phyloP scores from a whole-genome alignment of 208 protist species.

The Wallacemonas sp. region DNA sequence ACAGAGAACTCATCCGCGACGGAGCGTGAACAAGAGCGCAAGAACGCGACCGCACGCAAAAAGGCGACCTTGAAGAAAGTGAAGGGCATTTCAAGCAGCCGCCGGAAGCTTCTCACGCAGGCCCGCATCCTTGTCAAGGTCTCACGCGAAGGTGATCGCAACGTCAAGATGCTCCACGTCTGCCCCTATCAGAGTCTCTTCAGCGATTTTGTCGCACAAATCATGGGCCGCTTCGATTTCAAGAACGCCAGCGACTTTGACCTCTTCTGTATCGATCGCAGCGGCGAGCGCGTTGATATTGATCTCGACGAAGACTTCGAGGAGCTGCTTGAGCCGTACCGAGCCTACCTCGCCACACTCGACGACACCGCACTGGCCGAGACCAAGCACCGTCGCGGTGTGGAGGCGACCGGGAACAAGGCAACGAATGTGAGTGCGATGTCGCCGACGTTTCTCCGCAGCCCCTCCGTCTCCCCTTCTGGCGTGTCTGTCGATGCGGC shows the following conservation, averaged over 20 bases:
- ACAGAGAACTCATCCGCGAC: slow-evolving; percentile 17
- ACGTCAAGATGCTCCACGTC: slow-evolving; percentile 73
- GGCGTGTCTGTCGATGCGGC: too few species aligned
- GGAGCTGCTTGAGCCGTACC: slow-evolving; percentile 42
- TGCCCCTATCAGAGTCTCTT: slow-evolving; percentile 37
- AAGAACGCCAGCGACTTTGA: slow-evolving; percentile 62
- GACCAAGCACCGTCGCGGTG: neutral
- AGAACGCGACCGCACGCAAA: slow-evolving; percentile 6
- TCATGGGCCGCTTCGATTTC: slow-evolving; percentile 77
- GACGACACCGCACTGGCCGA: neutral
- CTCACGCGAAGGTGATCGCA: slow-evolving; percentile 72
- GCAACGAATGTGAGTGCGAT: too few species aligned
- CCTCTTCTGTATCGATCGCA: slow-evolving; percentile 75
- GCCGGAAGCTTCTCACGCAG: neutral
- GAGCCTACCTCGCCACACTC: slow-evolving; percentile 11
- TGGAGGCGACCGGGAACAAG: neutral
- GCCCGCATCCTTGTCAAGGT: slow-evolving; percentile 61
- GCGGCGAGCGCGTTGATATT: slow-evolving; percentile 79
- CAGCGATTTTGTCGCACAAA: slow-evolving; percentile 37
- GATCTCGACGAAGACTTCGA: slow-evolving; percentile 70
- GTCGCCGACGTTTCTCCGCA: too few species aligned
- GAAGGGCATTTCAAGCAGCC: slow-evolving; percentile 15
- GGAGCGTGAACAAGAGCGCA: slow-evolving; percentile 29
- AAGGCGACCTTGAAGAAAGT: slow-evolving; percentile 7
- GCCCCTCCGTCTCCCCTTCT: too few species aligned